These are phyloP conservation scores for Scleromitrula shiraiana DNA, from an alignment of 2,329 filamentous ascomycete species.

Conservation along the genomic window DNA sequence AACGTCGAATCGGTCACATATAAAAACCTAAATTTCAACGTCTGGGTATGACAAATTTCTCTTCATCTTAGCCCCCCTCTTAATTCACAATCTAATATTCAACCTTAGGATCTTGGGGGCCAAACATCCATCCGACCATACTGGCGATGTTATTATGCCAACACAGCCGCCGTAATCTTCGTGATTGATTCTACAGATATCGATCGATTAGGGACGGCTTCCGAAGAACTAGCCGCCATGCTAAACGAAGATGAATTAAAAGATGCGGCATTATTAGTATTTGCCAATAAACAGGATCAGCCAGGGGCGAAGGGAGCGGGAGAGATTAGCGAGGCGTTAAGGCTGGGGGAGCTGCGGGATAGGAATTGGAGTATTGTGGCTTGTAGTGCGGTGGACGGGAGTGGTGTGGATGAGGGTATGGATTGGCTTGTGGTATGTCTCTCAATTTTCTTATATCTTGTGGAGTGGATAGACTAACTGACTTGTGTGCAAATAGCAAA, in stretches of 20 bases:
- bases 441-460: not conserved
- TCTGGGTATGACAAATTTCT: slow-evolving; percentile 62
- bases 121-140: slow-evolving; percentile 99
- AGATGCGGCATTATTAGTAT: slow-evolving; percentile 86
- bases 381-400: slow-evolving; percentile 91
- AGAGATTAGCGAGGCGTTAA: slow-evolving; percentile 90
- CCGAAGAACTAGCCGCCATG: slow-evolving; percentile 91
- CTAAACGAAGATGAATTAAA: slow-evolving; percentile 93
- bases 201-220: slow-evolving; percentile 83
- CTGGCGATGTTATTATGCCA: slow-evolving; percentile 99
- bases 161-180: slow-evolving; percentile 97
- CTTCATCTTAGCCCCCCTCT: not conserved
- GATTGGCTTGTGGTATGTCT: slow-evolving; percentile 72
- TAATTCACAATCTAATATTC: slow-evolving; percentile 5
- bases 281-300: slow-evolving; percentile 99
- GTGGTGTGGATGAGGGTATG: slow-evolving; percentile 95
- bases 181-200: slow-evolving; percentile 98
- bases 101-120: slow-evolving; percentile 74
- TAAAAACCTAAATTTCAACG: slow-evolving; percentile 97
- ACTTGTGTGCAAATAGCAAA: slow-evolving; percentile 26
- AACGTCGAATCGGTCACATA: slow-evolving; percentile 99
- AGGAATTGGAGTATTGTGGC: slow-evolving; percentile 99
- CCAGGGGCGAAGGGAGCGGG: slow-evolving; percentile 93
- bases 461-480: not conserved
- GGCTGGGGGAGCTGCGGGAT: slow-evolving; percentile 83